These are phyloP conservation scores for Lactifluus echinatus DNA, from an alignment of 768 basidiomycete species.

Conservation along the genomic window DNA sequence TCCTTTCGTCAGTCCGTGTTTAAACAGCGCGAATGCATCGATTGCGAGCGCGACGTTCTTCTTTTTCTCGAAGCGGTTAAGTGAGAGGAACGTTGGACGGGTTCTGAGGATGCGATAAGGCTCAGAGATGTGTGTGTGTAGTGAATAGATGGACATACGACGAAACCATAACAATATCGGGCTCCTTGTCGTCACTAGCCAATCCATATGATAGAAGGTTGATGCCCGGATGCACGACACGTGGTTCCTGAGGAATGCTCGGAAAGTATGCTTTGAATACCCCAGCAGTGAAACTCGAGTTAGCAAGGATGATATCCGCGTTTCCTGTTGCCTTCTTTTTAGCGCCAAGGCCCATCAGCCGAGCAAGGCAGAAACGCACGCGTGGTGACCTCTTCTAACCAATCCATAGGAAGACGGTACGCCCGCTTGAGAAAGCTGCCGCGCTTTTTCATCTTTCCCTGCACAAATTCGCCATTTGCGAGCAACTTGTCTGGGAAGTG, in stretches of 20 bases:
- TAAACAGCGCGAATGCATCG: slow-evolving; percentile 58
- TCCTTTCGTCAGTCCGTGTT: slow-evolving; percentile 23
- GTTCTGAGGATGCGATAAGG: slow-evolving; percentile 31
- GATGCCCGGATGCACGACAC: slow-evolving; percentile 94
- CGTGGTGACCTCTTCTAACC: slow-evolving; percentile 83
- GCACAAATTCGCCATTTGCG: slow-evolving; percentile 56
- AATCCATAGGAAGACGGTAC: slow-evolving; percentile 87
- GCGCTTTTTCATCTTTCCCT: slow-evolving; percentile 38
- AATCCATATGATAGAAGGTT: slow-evolving; percentile 65
- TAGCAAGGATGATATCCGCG: slow-evolving; percentile 85
- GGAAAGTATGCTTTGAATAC: slow-evolving; percentile 72
- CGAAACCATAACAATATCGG: slow-evolving; percentile 43
- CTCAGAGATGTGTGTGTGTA: neutral
- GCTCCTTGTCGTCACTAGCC: slow-evolving; percentile 33
- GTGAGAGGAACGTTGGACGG: slow-evolving; percentile 69
- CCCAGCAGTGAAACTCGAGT: slow-evolving; percentile 83
- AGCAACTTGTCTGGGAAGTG: slow-evolving; percentile 97
- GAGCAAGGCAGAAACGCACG: slow-evolving; percentile 37
- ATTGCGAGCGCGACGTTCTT: slow-evolving; percentile 85
- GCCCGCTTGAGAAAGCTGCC: slow-evolving; percentile 53
- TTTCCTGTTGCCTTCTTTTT: slow-evolving; percentile 43
- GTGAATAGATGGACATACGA: slow-evolving; percentile 47
- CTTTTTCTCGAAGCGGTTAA: slow-evolving; percentile 95
- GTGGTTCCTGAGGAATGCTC: slow-evolving; percentile 50
- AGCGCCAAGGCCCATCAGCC: neutral